These are phyloP conservation scores for Tritrichomonas foetus DNA, from an alignment of 208 protist species.

Conservation along the genomic window DNA sequence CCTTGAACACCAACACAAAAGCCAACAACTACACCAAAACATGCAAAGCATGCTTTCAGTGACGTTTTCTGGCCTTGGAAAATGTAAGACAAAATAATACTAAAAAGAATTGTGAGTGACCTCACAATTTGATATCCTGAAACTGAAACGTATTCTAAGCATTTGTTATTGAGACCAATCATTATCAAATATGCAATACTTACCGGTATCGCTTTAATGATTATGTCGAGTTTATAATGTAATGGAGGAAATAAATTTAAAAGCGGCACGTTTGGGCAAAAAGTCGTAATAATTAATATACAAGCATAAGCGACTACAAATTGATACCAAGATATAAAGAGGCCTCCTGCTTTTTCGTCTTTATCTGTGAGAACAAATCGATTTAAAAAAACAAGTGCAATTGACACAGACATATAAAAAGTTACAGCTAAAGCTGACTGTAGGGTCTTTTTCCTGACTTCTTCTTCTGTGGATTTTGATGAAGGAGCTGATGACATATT, in stretches of 20 bases:
- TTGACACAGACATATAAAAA: slow-evolving; percentile 51
- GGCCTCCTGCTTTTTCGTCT: slow-evolving; percentile 26
- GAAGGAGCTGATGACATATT: too few relatives aligned
- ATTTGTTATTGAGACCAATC: slow-evolving; percentile 69
- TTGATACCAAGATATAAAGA: slow-evolving; percentile 24
- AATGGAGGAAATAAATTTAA: slow-evolving; percentile 43
- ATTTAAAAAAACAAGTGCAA: slow-evolving; percentile 57
- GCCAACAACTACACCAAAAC: slow-evolving; percentile 60
- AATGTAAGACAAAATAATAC: slow-evolving; percentile 59
- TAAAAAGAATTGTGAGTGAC: slow-evolving; percentile 65
- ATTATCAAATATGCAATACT: slow-evolving; percentile 61
- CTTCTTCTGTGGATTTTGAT: too few relatives aligned
- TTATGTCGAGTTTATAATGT: slow-evolving; percentile 34
- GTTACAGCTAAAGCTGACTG: slow-evolving; percentile 46
- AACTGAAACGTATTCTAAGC: slow-evolving; percentile 65
- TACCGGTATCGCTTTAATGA: slow-evolving; percentile 56
- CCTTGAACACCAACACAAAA: slow-evolving; percentile 57
- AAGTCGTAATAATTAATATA: slow-evolving; percentile 23
- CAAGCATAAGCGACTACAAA: slow-evolving; percentile 4
- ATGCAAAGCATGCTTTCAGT: slow-evolving; percentile 43
- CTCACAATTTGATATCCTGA: slow-evolving; percentile 64
- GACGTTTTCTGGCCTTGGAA: slow-evolving; percentile 55
- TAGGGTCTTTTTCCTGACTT: too few relatives aligned
- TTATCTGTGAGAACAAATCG: slow-evolving; percentile 46
- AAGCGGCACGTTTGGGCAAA: background rate